These are phyloP conservation scores for Saccharomycopsis lassenensis DNA, from an alignment of 805 yeast species.

Conservation along the genomic window DNA sequence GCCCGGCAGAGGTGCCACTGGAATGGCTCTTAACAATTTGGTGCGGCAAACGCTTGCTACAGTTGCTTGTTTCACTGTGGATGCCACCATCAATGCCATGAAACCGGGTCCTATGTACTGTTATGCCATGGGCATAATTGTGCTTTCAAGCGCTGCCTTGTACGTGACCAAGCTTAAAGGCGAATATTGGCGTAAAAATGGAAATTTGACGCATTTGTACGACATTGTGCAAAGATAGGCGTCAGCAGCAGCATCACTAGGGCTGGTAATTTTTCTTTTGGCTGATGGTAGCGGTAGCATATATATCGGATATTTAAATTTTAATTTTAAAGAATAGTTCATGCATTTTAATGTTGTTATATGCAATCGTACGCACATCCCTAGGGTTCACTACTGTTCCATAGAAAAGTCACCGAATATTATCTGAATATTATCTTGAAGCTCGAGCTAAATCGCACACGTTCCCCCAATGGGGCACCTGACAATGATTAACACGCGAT, in stretches of 20 bases:
- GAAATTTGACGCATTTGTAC: slow-evolving; percentile 46
- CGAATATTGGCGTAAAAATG: slow-evolving; percentile 50
- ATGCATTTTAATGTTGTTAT: neutral
- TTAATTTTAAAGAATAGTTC: neutral
- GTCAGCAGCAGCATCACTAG: neutral
- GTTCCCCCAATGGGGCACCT: too few species aligned
- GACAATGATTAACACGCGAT: too few species aligned
- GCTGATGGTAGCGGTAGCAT: neutral
- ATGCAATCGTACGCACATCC: neutral
- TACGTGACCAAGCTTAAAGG: slow-evolving; percentile 43
- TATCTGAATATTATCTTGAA: too few species aligned
- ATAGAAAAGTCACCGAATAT: too few species aligned
- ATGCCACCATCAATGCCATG: slow-evolving; percentile 55
- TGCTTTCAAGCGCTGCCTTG: slow-evolving; percentile 32
- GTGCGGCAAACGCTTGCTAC: slow-evolving; percentile 68
- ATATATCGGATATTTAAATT: neutral
- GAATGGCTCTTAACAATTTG: slow-evolving; percentile 73
- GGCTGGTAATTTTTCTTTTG: neutral
- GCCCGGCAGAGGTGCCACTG: slow-evolving; percentile 85
- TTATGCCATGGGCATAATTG: slow-evolving; percentile 50
- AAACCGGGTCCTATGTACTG: slow-evolving; percentile 63
- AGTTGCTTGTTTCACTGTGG: slow-evolving; percentile 61
- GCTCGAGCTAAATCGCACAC: too few species aligned
- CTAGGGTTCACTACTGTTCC: neutral
- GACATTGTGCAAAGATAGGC: slow-evolving; percentile 31